These are phyloP conservation scores for Nannochloropsis salina DNA, from an alignment of 108 stramenopile species.

Conservation along the genomic window DNA sequence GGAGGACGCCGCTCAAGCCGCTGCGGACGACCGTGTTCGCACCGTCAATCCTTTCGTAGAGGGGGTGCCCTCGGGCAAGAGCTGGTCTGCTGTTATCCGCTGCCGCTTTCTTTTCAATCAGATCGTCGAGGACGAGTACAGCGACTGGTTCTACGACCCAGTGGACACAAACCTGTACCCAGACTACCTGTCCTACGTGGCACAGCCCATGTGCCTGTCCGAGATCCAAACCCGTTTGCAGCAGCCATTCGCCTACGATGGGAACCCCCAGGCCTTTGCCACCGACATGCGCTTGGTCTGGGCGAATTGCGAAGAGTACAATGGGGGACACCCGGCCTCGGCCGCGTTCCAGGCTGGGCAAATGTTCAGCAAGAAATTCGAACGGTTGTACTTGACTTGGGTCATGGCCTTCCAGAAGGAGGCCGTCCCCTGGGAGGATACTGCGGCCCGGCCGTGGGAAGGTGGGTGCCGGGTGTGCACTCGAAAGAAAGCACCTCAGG, in stretches of 20 bases:
- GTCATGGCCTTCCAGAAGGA: slow-evolving; percentile 30
- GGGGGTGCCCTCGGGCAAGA: neutral
- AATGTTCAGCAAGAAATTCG: slow-evolving; percentile 22
- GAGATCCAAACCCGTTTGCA: slow-evolving; percentile 28
- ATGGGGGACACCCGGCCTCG: neutral
- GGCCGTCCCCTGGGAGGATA: neutral
- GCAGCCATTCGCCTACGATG: slow-evolving; percentile 21
- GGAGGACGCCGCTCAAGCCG: neutral
- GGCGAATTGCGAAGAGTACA: slow-evolving; percentile 42
- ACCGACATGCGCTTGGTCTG: slow-evolving; percentile 32
- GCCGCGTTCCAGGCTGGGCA: slow-evolving; percentile 21
- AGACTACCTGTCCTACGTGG: slow-evolving; percentile 35
- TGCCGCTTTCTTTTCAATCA: slow-evolving; percentile 29
- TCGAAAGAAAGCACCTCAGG: neutral
- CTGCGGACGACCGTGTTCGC: neutral
- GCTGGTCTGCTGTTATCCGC: neutral
- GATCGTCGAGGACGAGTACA: slow-evolving; percentile 32
- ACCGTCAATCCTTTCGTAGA: neutral
- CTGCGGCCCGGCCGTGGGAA: slow-evolving; percentile 34
- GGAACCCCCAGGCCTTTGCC: slow-evolving; percentile 15
- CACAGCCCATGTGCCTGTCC: slow-evolving; percentile 25
- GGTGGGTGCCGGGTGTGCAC: slow-evolving; percentile 22
- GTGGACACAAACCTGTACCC: slow-evolving; percentile 33
- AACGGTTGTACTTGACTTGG: slow-evolving; percentile 30
- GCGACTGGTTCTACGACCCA: slow-evolving; percentile 34